Percentiles rank a stretch among this genome's conserved stretches.
Evolutionary conservation across 176 grass and related monocot species (phyloP).

Genomic region (Miscanthus lutarioriparius): DNA sequence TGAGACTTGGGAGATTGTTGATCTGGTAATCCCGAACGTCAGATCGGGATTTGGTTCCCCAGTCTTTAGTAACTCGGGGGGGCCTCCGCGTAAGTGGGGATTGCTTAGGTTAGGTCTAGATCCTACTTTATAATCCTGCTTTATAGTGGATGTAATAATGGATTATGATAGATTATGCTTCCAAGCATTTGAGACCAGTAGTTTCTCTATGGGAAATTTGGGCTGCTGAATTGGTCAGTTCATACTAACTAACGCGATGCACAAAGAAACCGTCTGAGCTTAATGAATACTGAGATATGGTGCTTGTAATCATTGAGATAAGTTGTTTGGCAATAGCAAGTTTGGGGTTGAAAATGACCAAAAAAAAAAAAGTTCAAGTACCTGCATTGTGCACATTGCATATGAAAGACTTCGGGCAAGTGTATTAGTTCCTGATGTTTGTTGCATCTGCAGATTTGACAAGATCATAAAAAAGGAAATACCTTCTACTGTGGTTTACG

Average conservation of each 20-base stretch:
- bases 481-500: conserved; percentile 81
- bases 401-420: conserved; percentile 11
- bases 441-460: conserved; percentile 80
- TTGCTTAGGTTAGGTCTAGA: not conserved
- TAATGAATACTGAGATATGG: not conserved
- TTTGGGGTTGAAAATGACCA: not conserved
- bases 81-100: not conserved
- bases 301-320: not conserved
- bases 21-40: not conserved
- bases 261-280: not conserved
- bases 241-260: not conserved
- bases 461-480: conserved; percentile 95
- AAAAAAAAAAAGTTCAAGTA: not conserved
- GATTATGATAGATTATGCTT: not conserved
- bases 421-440: conserved; percentile 31
- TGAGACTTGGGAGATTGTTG: not conserved
- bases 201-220: not conserved
- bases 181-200: not conserved
- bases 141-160: not conserved
- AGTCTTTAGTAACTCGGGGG: not conserved
- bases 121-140: not conserved
- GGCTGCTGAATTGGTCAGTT: not conserved
- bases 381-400: conserved; percentile 18
- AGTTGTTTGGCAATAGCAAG: not conserved
- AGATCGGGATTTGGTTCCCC: not conserved